Conservation (phyloP, 192 early-diverging fungal species). For the Blastocladiella britannica region DNA sequence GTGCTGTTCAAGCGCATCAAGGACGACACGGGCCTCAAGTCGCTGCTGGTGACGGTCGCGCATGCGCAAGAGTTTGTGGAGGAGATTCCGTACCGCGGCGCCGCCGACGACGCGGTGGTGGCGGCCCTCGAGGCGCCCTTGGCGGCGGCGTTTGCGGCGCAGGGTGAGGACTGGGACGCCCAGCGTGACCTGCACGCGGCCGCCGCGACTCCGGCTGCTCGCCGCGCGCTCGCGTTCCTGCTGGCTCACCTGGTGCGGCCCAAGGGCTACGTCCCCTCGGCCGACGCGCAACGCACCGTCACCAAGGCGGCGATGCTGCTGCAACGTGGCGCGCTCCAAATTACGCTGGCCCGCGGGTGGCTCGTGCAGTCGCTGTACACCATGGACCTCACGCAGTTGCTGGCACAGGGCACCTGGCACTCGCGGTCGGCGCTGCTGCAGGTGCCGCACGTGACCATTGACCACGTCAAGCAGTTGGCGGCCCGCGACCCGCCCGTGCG, state of each 20-base stretch:
- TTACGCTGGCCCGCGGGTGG: slow-evolving; percentile 72
- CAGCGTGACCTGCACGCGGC: slow-evolving; percentile 10
- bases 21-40: slow-evolving; percentile 36
- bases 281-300: slow-evolving; percentile 38
- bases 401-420: slow-evolving; percentile 69
- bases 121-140: neutral
- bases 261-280: slow-evolving; percentile 19
- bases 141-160: neutral
- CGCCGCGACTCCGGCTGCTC: slow-evolving; percentile 20
- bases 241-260: slow-evolving; percentile 68
- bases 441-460: slow-evolving; percentile 52
- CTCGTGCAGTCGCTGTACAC: slow-evolving; percentile 37
- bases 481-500: slow-evolving; percentile 41
- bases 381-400: slow-evolving; percentile 70
- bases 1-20: slow-evolving; percentile 74
- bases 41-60: slow-evolving; percentile 54
- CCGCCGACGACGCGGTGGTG: neutral
- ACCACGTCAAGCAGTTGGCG: slow-evolving; percentile 40
- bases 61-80: slow-evolving; percentile 53
- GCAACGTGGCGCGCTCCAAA: slow-evolving; percentile 61
- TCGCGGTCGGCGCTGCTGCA: slow-evolving; percentile 63
- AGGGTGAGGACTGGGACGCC: slow-evolving; percentile 26
- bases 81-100: neutral
- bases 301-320: slow-evolving; percentile 52
- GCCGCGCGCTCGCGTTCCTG: slow-evolving; percentile 40